A percentile compares a stretch with the other conserved stretches of the same genome.
These are phyloP conservation scores for Sicyos edulis DNA, from an alignment of 306 rosid genomes.

Conservation along the genomic window DNA sequence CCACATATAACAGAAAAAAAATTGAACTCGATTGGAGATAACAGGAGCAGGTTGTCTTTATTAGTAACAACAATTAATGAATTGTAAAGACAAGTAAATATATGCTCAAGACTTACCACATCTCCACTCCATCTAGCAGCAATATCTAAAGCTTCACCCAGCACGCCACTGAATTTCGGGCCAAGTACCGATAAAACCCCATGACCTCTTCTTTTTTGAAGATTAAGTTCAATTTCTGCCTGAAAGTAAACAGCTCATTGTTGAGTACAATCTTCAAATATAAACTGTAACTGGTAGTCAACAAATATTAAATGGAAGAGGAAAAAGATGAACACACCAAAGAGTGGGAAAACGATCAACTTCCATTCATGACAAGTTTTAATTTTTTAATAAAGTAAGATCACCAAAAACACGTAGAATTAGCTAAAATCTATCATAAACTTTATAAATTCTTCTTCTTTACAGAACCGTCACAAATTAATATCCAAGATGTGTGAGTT, in stretches of 20 bases:
- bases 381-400: not conserved
- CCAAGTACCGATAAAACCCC: constrained; percentile 71
- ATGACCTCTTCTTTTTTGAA: constrained; percentile 90
- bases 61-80: constrained; percentile 8
- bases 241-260: constrained; percentile 29
- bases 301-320: constrained; percentile 5
- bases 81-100: constrained; percentile 15
- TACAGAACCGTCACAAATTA: not conserved
- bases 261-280: constrained; percentile 6
- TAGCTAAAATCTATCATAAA: constrained; percentile 6
- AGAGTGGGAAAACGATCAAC: not conserved
- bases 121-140: constrained; percentile 99
- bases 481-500: not conserved
- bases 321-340: not conserved
- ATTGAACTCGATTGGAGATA: not conserved
- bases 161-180: constrained; percentile 86
- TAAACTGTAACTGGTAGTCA: not conserved
- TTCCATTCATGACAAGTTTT: constrained; percentile 5
- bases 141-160: constrained; percentile 90
- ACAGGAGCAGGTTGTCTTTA: not conserved
- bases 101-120: constrained; percentile 62
- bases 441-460: not conserved
- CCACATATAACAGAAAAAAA: not conserved
- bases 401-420: not conserved
- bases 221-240: constrained; percentile 89